Evolutionary conservation across 2,329 filamentous ascomycete species (phyloP).

Genomic region (Sclerotinia borealis): DNA sequence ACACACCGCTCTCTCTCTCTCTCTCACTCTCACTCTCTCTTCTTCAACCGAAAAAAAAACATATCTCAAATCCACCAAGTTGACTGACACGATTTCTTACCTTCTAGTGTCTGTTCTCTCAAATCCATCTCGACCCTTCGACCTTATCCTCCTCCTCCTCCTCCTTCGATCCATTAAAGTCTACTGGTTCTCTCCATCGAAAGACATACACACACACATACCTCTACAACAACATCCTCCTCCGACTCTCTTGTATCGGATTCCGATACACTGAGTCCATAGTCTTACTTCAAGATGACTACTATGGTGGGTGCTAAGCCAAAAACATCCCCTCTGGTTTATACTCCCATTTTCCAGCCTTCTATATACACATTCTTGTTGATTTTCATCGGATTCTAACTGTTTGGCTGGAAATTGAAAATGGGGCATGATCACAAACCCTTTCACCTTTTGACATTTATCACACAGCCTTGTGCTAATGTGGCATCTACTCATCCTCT

Average conservation of each 20-base stretch:
- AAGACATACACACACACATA: not conserved
- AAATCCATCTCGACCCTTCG: not conserved
- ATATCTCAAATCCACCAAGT: not conserved
- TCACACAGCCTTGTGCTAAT: slow-evolving; percentile 26
- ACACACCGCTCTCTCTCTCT: not conserved
- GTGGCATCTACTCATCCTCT: slow-evolving; percentile 12
- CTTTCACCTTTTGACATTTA: slow-evolving; percentile 15
- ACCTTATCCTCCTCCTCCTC: slow-evolving; percentile 9
- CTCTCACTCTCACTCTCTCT: no score
- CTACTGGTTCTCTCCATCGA: not conserved
- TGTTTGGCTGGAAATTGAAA: slow-evolving; percentile 11
- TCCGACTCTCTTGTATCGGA: slow-evolving; percentile 28
- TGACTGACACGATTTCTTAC: not conserved
- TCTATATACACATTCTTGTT: slow-evolving; percentile 30
- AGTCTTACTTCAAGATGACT: slow-evolving; percentile 46
- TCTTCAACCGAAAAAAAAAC: not conserved
- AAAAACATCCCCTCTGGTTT: slow-evolving; percentile 34
- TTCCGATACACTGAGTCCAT: slow-evolving; percentile 32
- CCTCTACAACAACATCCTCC: not conserved
- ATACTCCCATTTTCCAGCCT: slow-evolving; percentile 36
- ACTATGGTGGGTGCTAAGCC: slow-evolving; percentile 50
- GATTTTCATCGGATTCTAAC: slow-evolving; percentile 13
- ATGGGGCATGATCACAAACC: not conserved
- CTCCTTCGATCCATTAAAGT: not conserved
- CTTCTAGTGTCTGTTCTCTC: slow-evolving; percentile 4